phyloP scores from a whole-genome alignment of 1,284 basidiomycete species.

The Sanguinoderma infundibulare region DNA sequence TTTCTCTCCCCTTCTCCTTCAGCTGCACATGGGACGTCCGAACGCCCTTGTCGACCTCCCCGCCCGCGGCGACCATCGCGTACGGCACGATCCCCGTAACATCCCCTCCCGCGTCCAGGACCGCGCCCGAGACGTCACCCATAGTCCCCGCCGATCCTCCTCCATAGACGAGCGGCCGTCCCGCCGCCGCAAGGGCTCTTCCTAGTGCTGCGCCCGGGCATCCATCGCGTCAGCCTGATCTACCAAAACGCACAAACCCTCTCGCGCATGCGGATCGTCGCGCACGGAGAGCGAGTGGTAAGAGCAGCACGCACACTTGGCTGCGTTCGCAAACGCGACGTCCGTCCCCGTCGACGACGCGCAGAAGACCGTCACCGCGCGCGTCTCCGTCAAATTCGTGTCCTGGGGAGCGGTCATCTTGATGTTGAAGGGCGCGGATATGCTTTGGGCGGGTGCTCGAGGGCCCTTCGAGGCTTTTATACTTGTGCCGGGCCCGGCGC shows the following conservation, averaged over 20 bases:
- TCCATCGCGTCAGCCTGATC: background rate
- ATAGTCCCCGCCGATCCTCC: constrained; percentile 87
- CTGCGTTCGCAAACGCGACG: constrained; percentile 68
- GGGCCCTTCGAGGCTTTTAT: constrained; percentile 1
- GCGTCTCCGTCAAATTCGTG: constrained; percentile 2
- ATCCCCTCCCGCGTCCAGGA: constrained; percentile 68
- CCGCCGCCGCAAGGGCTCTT: constrained; percentile 66
- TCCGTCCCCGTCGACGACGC: constrained; percentile 73
- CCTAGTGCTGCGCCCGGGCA: constrained; percentile 69
- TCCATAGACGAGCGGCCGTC: constrained; percentile 82
- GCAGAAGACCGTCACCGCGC: constrained; percentile 78
- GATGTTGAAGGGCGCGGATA: constrained; percentile 17
- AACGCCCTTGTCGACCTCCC: constrained; percentile 57
- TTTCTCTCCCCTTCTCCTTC: constrained; percentile 46
- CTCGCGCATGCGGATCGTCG: background rate
- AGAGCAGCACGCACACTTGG: constrained; percentile 56
- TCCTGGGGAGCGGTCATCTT: constrained; percentile 6
- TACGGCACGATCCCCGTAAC: constrained; percentile 85
- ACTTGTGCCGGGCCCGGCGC: background rate
- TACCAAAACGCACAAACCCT: too few species aligned
- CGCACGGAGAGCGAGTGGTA: background rate
- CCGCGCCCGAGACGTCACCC: constrained; percentile 81
- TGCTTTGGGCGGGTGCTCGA: background rate
- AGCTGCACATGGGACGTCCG: constrained; percentile 39
- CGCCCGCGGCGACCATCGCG: constrained; percentile 71